Percentiles rank a stretch among this genome's conserved stretches.
Evolutionary conservation across 2,329 filamentous ascomycete species (phyloP).

Genomic region (Endoconidiophora laricicola): DNA sequence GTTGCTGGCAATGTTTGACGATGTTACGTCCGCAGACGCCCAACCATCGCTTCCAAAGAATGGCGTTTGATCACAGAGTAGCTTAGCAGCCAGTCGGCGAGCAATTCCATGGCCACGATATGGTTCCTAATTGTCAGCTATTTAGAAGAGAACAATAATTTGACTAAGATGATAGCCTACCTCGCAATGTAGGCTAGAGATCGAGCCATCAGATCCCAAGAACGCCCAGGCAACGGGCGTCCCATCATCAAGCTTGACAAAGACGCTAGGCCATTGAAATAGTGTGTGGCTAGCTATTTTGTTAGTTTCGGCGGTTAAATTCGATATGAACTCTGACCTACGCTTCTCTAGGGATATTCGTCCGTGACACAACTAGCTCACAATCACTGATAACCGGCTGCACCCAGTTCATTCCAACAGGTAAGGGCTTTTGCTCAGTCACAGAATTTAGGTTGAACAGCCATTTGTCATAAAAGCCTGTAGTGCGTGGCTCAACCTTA

Average conservation of each 20-base stretch:
- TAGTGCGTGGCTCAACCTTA: constrained; percentile 9
- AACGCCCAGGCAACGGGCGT: constrained; percentile 49
- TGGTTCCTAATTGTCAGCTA: constrained; percentile 21
- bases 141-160: not conserved
- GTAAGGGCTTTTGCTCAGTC: constrained; percentile 22
- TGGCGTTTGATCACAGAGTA: constrained; percentile 34
- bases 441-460: constrained; percentile 33
- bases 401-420: constrained; percentile 38
- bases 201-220: constrained; percentile 40
- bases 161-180: not conserved
- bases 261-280: constrained; percentile 28
- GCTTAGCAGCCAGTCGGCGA: constrained; percentile 39
- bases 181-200: constrained; percentile 45
- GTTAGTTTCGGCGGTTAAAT: not conserved
- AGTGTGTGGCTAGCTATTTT: constrained; percentile 23
- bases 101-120: constrained; percentile 47
- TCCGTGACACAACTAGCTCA: constrained; percentile 35
- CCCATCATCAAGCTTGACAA: constrained; percentile 28
- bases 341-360: constrained; percentile 38
- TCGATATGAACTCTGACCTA: constrained; percentile 19
- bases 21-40: constrained; percentile 46
- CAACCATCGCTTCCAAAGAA: constrained; percentile 33
- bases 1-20: constrained; percentile 42
- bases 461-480: constrained; percentile 36
- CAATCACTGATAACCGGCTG: constrained; percentile 35